phyloP scores from a whole-genome alignment of 306 rosid genomes.

The Acmispon strigosus region DNA sequence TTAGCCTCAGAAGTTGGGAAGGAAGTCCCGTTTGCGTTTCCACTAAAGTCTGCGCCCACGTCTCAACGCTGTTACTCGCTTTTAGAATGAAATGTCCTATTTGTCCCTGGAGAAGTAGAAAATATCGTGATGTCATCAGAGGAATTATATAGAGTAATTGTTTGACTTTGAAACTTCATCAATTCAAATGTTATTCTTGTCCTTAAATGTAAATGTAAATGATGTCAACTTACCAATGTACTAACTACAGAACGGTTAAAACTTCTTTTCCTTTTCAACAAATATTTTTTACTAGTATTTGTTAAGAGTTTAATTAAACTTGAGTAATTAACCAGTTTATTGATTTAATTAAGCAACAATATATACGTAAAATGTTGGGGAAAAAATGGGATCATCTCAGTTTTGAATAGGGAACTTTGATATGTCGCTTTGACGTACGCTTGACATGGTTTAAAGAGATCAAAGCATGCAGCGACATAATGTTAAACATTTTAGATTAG shows the following conservation, averaged over 20 bases:
- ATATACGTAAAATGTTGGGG: not conserved
- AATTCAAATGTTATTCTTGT: not conserved
- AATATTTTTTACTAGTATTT: too few relatives aligned
- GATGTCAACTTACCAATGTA: not conserved
- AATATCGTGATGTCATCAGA: not conserved
- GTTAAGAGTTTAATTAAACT: too few relatives aligned
- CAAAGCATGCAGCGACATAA: not conserved
- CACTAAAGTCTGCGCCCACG: constrained; percentile 2
- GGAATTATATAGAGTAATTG: not conserved
- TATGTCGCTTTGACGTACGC: not conserved
- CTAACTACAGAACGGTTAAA: not conserved
- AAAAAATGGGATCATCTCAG: not conserved
- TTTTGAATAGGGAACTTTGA: constrained; percentile 2
- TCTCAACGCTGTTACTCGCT: not conserved
- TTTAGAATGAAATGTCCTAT: not conserved
- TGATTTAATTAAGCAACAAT: not conserved
- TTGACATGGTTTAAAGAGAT: not conserved
- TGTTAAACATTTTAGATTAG: not conserved
- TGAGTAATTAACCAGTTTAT: not conserved
- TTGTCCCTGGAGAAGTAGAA: not conserved
- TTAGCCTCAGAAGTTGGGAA: not conserved
- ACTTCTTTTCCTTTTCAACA: too few relatives aligned
- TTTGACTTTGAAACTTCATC: not conserved
- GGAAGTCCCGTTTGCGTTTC: not conserved
- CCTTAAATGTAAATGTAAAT: not conserved